These are phyloP conservation scores for Trypanosoma conorhini DNA, from an alignment of 208 protist species.

Conservation along the genomic window DNA sequence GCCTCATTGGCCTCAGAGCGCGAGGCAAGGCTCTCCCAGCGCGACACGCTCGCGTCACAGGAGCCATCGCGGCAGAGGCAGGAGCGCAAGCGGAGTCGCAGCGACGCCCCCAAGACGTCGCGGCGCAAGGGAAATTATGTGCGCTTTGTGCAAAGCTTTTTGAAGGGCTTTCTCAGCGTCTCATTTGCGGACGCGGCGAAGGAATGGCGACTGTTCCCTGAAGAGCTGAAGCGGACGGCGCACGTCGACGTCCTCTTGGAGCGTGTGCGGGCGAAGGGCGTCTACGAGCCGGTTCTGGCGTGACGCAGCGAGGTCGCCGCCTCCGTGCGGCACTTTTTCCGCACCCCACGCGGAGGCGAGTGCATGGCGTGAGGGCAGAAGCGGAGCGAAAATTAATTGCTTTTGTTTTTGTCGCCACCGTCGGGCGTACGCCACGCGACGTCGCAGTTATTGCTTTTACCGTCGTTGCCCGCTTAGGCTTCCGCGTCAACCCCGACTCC, in stretches of 20 bases:
- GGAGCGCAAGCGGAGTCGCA: background rate
- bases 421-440: background rate
- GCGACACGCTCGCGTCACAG: background rate
- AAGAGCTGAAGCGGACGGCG: conserved; percentile 7
- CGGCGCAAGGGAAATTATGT: conserved; percentile 27
- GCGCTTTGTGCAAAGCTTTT: conserved; percentile 40
- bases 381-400: no score
- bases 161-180: conserved; percentile 34
- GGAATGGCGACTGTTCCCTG: conserved; percentile 36
- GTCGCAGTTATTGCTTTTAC: background rate
- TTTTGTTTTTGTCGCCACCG: conserved; percentile 18
- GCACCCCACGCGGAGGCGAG: background rate
- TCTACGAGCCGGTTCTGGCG: background rate
- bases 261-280: conserved; percentile 14
- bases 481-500: background rate
- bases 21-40: conserved; percentile 7
- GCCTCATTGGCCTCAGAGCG: conserved; percentile 6
- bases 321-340: background rate
- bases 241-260: conserved; percentile 17
- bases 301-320: background rate
- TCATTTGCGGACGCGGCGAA: conserved; percentile 36
- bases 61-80: conserved; percentile 1
- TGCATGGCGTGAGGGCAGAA: no score
- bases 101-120: background rate
- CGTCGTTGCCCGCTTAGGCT: background rate